phyloP scores from a whole-genome alignment of 306 rosid species.

The Myrica gale region DNA sequence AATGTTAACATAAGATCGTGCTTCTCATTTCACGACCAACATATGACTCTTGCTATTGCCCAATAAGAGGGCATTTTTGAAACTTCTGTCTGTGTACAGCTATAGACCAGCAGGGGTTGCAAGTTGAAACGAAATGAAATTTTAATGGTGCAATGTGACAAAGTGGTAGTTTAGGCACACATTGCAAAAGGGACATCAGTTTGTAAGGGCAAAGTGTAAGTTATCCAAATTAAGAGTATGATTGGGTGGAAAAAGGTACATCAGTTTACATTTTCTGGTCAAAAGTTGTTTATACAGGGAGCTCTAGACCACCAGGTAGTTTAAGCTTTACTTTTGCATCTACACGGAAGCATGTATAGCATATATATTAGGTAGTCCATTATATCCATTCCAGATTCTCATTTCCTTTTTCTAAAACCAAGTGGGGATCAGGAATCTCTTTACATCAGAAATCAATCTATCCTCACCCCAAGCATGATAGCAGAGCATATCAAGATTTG shows the following conservation, averaged over 20 bases:
- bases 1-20: too few species aligned
- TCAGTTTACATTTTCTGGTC: neutral
- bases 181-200: too few species aligned
- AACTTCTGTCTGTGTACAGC: too few species aligned
- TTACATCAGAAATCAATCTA: neutral
- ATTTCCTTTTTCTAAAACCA: neutral
- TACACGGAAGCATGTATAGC: too few species aligned
- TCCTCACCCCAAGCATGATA: neutral
- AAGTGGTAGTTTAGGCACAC: neutral
- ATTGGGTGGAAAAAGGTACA: neutral
- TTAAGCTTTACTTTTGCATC: neutral
- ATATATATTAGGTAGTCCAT: neutral
- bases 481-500: neutral
- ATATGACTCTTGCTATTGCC: too few species aligned
- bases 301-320: neutral
- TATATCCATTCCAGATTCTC: neutral
- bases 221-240: neutral
- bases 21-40: too few species aligned
- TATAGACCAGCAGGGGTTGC: too few species aligned
- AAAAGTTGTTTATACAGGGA: neutral
- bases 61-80: too few species aligned
- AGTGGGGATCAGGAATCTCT: neutral
- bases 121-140: too few species aligned
- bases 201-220: too few species aligned
- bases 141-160: neutral